Percentiles rank a stretch among this genome's conserved stretches.
These are phyloP conservation scores for Boletus vermiculosoides DNA, from an alignment of 768 basidiomycete genomes.

Conservation along the genomic window DNA sequence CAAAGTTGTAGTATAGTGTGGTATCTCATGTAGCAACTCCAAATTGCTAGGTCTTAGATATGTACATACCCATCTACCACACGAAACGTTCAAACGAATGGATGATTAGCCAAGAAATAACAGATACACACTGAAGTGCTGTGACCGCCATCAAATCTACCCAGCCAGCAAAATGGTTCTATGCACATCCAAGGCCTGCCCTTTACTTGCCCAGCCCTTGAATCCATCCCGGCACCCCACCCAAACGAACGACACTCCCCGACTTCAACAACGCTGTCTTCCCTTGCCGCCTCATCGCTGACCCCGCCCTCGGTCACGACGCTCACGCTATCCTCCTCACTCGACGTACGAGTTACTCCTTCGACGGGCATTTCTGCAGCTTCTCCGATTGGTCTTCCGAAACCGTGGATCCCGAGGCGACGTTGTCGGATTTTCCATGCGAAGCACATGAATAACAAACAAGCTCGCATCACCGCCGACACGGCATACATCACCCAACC, in stretches of 20 bases:
- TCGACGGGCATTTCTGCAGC: background rate
- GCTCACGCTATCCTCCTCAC: conserved; percentile 12
- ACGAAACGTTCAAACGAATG: too few relatives aligned
- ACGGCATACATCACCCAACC: conserved; percentile 83
- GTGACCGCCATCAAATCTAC: background rate
- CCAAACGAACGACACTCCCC: conserved; percentile 16
- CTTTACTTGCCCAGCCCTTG: conserved; percentile 17
- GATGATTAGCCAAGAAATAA: background rate
- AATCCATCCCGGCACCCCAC: conserved; percentile 28
- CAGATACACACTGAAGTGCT: background rate
- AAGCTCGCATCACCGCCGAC: conserved; percentile 81
- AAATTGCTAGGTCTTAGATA: too few relatives aligned
- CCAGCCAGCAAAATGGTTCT: background rate
- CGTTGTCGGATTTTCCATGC: conserved; percentile 80
- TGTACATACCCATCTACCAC: too few relatives aligned
- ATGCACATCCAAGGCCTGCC: background rate
- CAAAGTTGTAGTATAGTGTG: conserved; percentile 12
- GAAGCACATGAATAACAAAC: conserved; percentile 81
- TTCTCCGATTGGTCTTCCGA: conserved; percentile 57
- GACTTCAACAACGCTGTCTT: conserved; percentile 26
- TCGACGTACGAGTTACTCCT: background rate
- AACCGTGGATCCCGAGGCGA: conserved; percentile 80
- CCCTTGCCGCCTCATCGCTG: conserved; percentile 4
- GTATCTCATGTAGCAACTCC: too few relatives aligned
- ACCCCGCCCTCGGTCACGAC: conserved; percentile 23